Evolutionary conservation across 2,329 filamentous ascomycete species (phyloP).

Genomic region (Paecilomyces variotii): DNA sequence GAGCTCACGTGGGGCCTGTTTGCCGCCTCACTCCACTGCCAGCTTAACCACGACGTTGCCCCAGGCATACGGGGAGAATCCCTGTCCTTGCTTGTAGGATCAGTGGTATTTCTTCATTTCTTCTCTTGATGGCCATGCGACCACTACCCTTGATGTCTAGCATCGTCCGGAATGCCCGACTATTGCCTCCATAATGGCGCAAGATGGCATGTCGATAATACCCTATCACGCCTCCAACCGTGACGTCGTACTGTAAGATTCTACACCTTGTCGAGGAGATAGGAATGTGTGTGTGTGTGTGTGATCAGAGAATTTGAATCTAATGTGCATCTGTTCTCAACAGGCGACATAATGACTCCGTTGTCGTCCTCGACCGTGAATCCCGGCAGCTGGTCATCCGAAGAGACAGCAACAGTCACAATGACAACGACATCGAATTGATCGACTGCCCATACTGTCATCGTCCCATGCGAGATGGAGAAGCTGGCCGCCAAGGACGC

Average conservation of each 20-base stretch:
- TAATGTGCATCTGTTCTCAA: constrained; percentile 8
- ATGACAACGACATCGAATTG: constrained; percentile 45
- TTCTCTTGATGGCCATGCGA: constrained; percentile 1
- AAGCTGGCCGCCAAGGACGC: constrained; percentile 28
- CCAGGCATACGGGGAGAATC: not conserved
- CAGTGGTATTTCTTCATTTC: not conserved
- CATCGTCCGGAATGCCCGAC: constrained; percentile 8
- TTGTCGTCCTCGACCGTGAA: constrained; percentile 81
- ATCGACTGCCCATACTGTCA: constrained; percentile 87
- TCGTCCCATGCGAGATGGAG: constrained; percentile 54
- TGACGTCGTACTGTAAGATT: constrained; percentile 38
- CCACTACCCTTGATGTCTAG: not conserved
- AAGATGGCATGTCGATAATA: constrained; percentile 35
- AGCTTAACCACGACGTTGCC: not conserved
- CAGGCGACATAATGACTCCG: constrained; percentile 84
- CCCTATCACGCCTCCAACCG: constrained; percentile 35
- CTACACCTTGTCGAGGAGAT: not conserved
- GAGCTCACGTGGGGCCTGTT: not conserved
- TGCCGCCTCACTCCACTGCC: constrained; percentile 12
- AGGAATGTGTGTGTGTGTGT: not conserved
- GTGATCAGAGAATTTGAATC: not conserved
- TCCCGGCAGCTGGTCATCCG: constrained; percentile 81
- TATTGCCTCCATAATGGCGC: constrained; percentile 22
- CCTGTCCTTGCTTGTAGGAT: not conserved
- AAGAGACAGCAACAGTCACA: constrained; percentile 42